A percentile compares a stretch with the other conserved stretches of the same genome.
These are phyloP conservation scores for Millerago galiae DNA, from an alignment of 805 yeast genomes.

Conservation along the genomic window DNA sequence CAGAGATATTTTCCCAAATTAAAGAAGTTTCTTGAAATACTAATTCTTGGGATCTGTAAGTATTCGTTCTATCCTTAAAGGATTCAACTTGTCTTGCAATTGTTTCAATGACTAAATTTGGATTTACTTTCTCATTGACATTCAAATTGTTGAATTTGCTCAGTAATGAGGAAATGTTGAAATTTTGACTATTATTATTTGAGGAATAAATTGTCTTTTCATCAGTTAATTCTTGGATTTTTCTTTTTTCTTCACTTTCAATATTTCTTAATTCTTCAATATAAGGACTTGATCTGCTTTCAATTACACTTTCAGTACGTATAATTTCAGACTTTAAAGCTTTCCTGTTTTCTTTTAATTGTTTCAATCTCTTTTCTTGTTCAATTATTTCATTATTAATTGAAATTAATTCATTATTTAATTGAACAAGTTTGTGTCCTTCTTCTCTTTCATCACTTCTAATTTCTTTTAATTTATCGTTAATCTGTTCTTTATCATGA, in stretches of 20 bases:
- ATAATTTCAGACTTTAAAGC: slow-evolving; percentile 32
- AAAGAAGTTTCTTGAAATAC: slow-evolving; percentile 14
- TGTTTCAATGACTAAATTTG: slow-evolving; percentile 14
- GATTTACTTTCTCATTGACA: background rate
- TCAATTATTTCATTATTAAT: slow-evolving; percentile 33
- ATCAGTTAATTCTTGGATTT: slow-evolving; percentile 11
- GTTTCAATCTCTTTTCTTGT: slow-evolving; percentile 29
- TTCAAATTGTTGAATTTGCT: background rate
- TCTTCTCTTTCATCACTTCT: slow-evolving; percentile 32
- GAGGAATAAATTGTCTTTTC: background rate
- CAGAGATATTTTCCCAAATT: slow-evolving; percentile 18
- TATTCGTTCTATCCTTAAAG: slow-evolving; percentile 10
- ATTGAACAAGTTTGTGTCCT: slow-evolving; percentile 32
- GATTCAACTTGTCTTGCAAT: slow-evolving; percentile 17
- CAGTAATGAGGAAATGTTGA: background rate
- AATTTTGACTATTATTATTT: background rate
- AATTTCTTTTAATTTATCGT: slow-evolving; percentile 30
- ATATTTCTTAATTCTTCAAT: slow-evolving; percentile 33
- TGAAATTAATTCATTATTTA: slow-evolving; percentile 26
- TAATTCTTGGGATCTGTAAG: slow-evolving; percentile 8
- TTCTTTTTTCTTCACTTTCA: slow-evolving; percentile 30
- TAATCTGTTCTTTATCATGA: slow-evolving; percentile 26
- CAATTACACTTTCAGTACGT: slow-evolving; percentile 40
- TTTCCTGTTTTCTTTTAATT: slow-evolving; percentile 27
- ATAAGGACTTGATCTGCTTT: slow-evolving; percentile 39